Base-by-base conservation (phyloP, 108 stramenopile genomes). In the Schizochytrium sp. region DNA sequence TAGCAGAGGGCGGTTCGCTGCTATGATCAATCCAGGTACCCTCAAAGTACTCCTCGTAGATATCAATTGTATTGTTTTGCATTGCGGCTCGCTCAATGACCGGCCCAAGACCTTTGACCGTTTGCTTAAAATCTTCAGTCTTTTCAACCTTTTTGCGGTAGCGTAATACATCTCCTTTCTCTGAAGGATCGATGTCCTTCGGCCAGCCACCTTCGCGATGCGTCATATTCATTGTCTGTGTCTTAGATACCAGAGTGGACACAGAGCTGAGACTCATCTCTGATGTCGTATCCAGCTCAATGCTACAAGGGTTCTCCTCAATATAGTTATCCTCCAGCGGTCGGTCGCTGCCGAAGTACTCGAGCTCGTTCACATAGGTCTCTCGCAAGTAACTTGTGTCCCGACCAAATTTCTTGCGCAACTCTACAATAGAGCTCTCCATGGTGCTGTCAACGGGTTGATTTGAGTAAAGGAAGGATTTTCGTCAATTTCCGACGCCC, bases 31-130 rank as follows among this genome's bases (percentile, higher is more conserved):
- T 91, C 72, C 93, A 88, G 45, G 90, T 88, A 12, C 92, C 92
- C 87, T 91, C 89, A 87, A 94, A 95, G 90, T 95, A 95, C 64
- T 93, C 93, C 89, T 97, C 95, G 88, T 97, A 97, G 56, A 97
- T 95, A 90, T 97, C 95, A 44, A 96, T 94, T 38, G 96, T 96
- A 88, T 96, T 96, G 90, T 96, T 96, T 90, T 97, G 96, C 91
- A 93, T 92, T 95, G 96, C 95, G 90, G 96, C 96, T 15, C 93
- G 83, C 46, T 95, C 94, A 40, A 95, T 94, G 83, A 95, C 87
- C 8, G 95, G 95, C 49, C 95, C 95, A 38, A 97, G 92, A 19
- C 38, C 87, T 89, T 95, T 95, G 92, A 96, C 95, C 3, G 93
- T 92, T 72, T 95, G 95, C 44, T 96, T 95, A 55, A 96, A 95